phyloP scores from a whole-genome alignment of 2,329 filamentous ascomycete species.

The Bipolaris sorokiniana region DNA sequence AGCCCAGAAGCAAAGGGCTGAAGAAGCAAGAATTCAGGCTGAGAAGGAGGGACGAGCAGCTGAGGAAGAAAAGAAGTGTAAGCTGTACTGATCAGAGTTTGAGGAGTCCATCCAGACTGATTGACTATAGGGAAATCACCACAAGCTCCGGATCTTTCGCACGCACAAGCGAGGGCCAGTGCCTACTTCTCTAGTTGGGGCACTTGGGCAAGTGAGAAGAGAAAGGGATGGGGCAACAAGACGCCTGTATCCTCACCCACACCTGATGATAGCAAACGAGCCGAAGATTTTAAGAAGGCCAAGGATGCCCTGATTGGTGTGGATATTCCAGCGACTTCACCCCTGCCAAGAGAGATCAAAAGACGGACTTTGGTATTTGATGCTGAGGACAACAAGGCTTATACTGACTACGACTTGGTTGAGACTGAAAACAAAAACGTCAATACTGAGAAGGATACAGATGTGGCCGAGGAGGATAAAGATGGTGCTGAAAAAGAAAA shows the following conservation, averaged over 20 bases:
- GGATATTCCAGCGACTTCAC: not conserved
- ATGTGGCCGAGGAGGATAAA: not conserved
- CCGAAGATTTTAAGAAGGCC: conserved; percentile 36
- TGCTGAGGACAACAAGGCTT: conserved; percentile 21
- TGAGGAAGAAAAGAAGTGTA: conserved; percentile 33
- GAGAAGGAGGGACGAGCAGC: conserved; percentile 35
- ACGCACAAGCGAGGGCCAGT: conserved; percentile 64
- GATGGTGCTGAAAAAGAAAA: not conserved
- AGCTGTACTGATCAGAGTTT: not conserved
- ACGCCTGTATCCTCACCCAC: conserved; percentile 33
- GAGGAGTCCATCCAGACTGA: conserved; percentile 4
- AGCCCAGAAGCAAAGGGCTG: conserved; percentile 68
- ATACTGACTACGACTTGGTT: conserved; percentile 20
- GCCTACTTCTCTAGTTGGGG: conserved; percentile 70
- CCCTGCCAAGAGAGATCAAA: conserved; percentile 7
- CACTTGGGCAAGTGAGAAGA: conserved; percentile 75
- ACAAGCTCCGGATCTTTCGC: conserved; percentile 56
- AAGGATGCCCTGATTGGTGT: conserved; percentile 20
- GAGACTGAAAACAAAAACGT: not conserved
- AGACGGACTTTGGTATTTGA: conserved; percentile 28
- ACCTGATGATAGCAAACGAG: conserved; percentile 32
- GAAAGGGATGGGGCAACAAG: conserved; percentile 49
- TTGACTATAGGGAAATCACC: conserved; percentile 27
- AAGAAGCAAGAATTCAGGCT: conserved; percentile 58
- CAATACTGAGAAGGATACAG: not conserved